phyloP scores from a whole-genome alignment of 2,329 filamentous ascomycete genomes.

The Kalmusia sp. region DNA sequence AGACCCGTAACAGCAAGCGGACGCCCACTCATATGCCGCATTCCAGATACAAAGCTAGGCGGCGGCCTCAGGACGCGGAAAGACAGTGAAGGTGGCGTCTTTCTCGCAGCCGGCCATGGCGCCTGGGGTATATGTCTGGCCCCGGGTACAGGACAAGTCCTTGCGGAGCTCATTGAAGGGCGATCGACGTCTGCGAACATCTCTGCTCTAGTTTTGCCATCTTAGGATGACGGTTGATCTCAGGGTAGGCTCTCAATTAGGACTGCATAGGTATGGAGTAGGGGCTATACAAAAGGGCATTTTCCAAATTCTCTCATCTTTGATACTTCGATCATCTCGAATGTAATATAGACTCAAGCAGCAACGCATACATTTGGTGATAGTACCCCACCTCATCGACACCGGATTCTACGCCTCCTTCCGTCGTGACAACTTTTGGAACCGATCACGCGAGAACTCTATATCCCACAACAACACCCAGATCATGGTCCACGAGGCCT shows the following conservation, averaged over 20 bases:
- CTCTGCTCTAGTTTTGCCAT: constrained; percentile 53
- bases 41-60: constrained; percentile 65
- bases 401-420: background rate
- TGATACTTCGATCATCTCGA: no score
- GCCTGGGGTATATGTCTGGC: constrained; percentile 69
- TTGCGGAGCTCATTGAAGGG: constrained; percentile 74
- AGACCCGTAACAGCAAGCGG: constrained; percentile 72
- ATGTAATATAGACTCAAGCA: constrained; percentile 3
- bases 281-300: no score
- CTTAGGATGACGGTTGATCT: no score
- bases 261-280: background rate
- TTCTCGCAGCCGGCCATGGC: constrained; percentile 74
- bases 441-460: no score
- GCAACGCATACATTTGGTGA: background rate
- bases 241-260: no score
- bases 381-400: background rate
- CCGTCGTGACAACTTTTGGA: background rate
- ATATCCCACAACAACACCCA: no score
- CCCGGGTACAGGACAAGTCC: constrained; percentile 73
- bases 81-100: constrained; percentile 67
- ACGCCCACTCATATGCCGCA: constrained; percentile 66
- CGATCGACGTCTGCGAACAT: constrained; percentile 66
- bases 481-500: no score
- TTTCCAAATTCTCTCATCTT: no score
- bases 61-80: constrained; percentile 51